Base-by-base conservation (phyloP, 148 eudicot species). In the Persicaria maculosa region DNA sequence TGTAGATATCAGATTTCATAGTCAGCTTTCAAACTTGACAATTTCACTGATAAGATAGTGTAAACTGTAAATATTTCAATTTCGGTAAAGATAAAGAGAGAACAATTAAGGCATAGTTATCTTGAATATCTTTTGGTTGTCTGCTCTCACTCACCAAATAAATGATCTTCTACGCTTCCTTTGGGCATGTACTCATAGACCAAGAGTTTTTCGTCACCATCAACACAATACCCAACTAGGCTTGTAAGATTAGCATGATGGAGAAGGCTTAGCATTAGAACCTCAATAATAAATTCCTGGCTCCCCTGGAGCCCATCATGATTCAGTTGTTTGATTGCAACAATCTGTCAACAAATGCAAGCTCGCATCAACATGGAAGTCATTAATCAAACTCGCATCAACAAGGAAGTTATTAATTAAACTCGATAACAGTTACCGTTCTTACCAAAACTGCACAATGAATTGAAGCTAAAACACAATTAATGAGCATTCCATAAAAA, bases 151-250 rank as follows among this genome's bases (percentile, higher is more conserved):
- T 68, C 46, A 76, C 78, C 74, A 46, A 76, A 76, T 36, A 76
- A 70, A 45, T 70, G 74, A 50, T 76, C 78, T 68, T 76, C 78
- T 50, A 76, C 54, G 77, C 77, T 74, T 59, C 77, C 77, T 44
- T 59, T 19, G 9, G 77, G 46, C 77, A 74, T 74, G 71, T 62
- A 74, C 71, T 74, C 71, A 47, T 74, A 74, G 7, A 74, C 77
- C 71, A 74, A 61, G 2, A 74, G 77, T 71, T 74, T 74, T 47
- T 74, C 71, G 5, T 74, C 77, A 59, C 77, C 77, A 74, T 61
- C 70, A 31, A 55, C 52, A 68, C 77, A 74, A 50, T 59, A 74
- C 9, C 77, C 77, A 61, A 74, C n/a, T 47, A 74, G 50, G 57
- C 57, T 62, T 57, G 62, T 62, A 62, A 74, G 77, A 62, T 74